These are phyloP conservation scores for Venturia nashicola DNA, from an alignment of 2,329 filamentous ascomycete genomes.

Conservation along the genomic window DNA sequence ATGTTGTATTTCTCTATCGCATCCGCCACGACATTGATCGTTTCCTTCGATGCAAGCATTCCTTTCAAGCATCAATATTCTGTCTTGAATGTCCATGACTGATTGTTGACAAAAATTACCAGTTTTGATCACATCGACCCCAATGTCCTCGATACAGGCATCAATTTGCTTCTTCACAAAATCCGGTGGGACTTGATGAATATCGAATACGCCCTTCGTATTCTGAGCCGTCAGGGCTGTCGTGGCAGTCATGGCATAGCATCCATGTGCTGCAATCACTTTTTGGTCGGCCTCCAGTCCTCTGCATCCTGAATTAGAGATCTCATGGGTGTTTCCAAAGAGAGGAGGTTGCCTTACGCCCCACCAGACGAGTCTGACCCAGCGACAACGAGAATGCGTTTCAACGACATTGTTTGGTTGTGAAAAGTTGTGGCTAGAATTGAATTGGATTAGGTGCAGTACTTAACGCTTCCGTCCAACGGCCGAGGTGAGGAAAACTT, in stretches of 20 bases:
- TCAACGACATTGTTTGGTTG: neutral
- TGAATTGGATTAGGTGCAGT: neutral
- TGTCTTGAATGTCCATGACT: neutral
- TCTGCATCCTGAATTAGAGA: constrained; percentile 32
- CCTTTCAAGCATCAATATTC: constrained; percentile 34
- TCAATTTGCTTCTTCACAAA: constrained; percentile 82
- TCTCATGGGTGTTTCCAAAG: constrained; percentile 1
- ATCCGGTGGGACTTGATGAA: constrained; percentile 63
- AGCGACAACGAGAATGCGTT: constrained; percentile 64
- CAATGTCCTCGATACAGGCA: constrained; percentile 71
- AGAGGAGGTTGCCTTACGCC: constrained; percentile 49
- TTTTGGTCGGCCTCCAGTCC: constrained; percentile 95
- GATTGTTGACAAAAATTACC: constrained; percentile 38
- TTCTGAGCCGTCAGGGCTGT: constrained; percentile 95
- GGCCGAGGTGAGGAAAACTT: neutral
- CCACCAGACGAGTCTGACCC: constrained; percentile 86
- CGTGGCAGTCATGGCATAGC: constrained; percentile 93
- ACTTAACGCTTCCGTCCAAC: neutral
- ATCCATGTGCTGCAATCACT: constrained; percentile 80
- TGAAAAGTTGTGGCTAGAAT: neutral
- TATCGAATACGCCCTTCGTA: constrained; percentile 64
- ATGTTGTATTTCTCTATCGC: constrained; percentile 47
- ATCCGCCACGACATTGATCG: constrained; percentile 55
- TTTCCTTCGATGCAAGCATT: constrained; percentile 67
- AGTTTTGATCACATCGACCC: constrained; percentile 82